Evolutionary conservation across 2,329 filamentous ascomycete species (phyloP), one percentile per base, ranked within the genome.

Genomic region (Stagonosporopsis vannaccii): DNA sequence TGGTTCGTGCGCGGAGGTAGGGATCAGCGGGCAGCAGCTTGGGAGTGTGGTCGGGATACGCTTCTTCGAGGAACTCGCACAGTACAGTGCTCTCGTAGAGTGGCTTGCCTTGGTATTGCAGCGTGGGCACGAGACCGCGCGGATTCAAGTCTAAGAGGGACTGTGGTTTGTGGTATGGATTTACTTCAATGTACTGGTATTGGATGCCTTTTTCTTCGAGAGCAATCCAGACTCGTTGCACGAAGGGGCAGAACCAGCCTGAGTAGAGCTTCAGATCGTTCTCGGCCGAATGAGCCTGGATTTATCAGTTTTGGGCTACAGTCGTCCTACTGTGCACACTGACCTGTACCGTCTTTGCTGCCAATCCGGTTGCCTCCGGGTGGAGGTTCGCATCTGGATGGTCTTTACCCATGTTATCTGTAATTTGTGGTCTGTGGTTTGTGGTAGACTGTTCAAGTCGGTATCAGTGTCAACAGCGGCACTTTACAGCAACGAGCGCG

Each of bases 21-120:
- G 85, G 78, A 51, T 87, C 85, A 0, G 73, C 67, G 0, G 90
- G 87, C 9, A 90, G 75, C 4, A 93, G 72, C 1, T 75, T 71
- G 1, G 79, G 80, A 50, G 51, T 79, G 73, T 68, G 81, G 4
- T 79, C 79, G 0, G 82, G 78, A 58, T 86, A 92, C 0, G 85
- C 85, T 59, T 93, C 90, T 61, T 94, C 87, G 1, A 94, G 80
- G 62, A 90, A 94, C 71, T 92, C 89, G 75, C 86, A 87, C 33
- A 94, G 82, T 42, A 93, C 84, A 7, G 80, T 85, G 67, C 87
- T 90, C 73, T 94, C 90, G 65, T 90, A 92, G 6, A 93, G 79
- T 0, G 88, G 85, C 69, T 85, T 87, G 61, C 71, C 70, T 35
- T 77, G 63, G 66, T 80, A 78, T 52, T 80, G 82, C 1, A 93